Evolutionary conservation across 306 rosid species (phyloP).

Genomic region (Arachis stenosperma): DNA sequence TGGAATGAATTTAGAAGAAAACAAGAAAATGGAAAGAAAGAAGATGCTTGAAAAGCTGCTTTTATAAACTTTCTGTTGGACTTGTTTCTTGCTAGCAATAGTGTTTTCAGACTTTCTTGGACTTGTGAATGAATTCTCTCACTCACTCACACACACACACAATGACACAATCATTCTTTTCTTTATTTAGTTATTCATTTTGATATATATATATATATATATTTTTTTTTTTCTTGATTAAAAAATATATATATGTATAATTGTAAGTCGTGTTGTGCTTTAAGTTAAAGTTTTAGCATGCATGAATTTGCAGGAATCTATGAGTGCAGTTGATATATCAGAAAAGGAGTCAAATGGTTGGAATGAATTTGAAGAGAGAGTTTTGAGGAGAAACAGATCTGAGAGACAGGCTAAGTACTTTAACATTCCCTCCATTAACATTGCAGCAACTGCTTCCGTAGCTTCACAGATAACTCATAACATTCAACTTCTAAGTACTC

Average conservation of each 20-base stretch:
- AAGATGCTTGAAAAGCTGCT: constrained; percentile 46
- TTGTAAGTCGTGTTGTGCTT: constrained; percentile 1
- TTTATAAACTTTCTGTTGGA: constrained; percentile 47
- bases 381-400: constrained; percentile 31
- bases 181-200: neutral
- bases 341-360: constrained; percentile 43
- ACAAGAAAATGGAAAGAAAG: constrained; percentile 35
- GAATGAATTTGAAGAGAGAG: constrained; percentile 41
- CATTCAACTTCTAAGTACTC: constrained; percentile 19
- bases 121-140: constrained; percentile 37
- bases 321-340: constrained; percentile 43
- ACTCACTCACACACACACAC: neutral
- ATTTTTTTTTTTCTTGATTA: no score
- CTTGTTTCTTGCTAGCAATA: constrained; percentile 43
- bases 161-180: neutral
- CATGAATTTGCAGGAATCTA: constrained; percentile 56
- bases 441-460: constrained; percentile 25
- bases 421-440: constrained; percentile 18
- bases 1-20: constrained; percentile 15
- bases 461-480: constrained; percentile 32
- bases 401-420: constrained; percentile 34
- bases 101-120: constrained; percentile 38
- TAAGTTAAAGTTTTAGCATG: constrained; percentile 31
- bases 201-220: no score
- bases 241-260: neutral